Conservation (phyloP, 306 rosid species). For the Herpetospermum pedunculosum region DNA sequence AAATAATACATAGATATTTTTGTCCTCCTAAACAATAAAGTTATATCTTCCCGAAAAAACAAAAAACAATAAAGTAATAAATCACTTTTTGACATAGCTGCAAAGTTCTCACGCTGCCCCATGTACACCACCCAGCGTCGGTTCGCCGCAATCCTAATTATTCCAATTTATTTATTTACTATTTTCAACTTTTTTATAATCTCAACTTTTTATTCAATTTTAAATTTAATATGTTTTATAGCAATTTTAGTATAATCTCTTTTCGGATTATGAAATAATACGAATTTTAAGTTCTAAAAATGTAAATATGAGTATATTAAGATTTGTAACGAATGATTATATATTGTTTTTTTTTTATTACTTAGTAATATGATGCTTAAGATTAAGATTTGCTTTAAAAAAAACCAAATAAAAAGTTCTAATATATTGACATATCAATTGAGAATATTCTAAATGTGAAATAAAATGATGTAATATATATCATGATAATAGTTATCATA, state of each 20-base stretch:
- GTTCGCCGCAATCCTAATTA: conserved; percentile 42
- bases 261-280: neutral
- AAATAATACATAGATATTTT: neutral
- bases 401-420: neutral
- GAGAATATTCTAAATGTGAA: neutral
- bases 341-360: neutral
- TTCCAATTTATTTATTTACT: conserved; percentile 7
- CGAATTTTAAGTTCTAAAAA: neutral
- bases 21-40: neutral
- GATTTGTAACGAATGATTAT: neutral
- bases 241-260: neutral
- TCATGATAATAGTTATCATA: neutral
- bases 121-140: conserved; percentile 29
- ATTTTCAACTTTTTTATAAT: neutral
- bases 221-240: neutral
- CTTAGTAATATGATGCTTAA: neutral
- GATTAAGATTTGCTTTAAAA: neutral
- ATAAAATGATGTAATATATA: neutral
- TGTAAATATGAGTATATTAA: neutral
- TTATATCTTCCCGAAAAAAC: neutral
- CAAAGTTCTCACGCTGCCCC: neutral
- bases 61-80: neutral
- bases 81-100: neutral
- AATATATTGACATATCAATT: neutral
- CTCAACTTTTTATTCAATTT: neutral